Base-by-base conservation (phyloP, 768 basidiomycete species). In the Collybia mongolica region DNA sequence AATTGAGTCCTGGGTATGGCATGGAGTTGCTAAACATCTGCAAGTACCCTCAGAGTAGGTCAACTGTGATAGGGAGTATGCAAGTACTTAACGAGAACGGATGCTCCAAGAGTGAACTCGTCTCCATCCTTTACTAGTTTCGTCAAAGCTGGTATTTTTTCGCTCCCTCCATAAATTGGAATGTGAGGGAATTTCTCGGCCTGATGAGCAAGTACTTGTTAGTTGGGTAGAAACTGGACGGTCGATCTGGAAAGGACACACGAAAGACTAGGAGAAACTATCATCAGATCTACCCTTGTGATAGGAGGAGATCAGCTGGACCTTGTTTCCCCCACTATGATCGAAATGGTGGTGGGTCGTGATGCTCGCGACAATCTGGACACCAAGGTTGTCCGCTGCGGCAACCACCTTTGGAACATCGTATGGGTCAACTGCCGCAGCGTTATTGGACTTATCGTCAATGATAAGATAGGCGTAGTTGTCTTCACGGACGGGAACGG, bases 1-100 rank as follows among this genome's bases (percentile, higher is more conserved):
- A 59, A 96, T 95, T 14, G 95, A 97, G 69, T 98, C 96, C 64
- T 90, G 90, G 2, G 96, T 98, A 66, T 98, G 96, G 69, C 93
- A 95, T 1, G 93, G 91, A 1, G 91, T 94, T 20, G 90, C 86
- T 19, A 93, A 70, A 67, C 88, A 91, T 65, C 90, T 90, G 53
- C 12, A 19, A 26, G 23, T 38, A 43, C 26, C 28, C 23, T 48
- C 40, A 41, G 49, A 50, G 38, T 58, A 48, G 59, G 38, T 19
- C 32, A 22, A 39, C 41, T 54, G 29, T 39, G 35, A n/a, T n/a
- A 17, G 39, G 24, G 2, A 32, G 18, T 35, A 41, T 8, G 20
- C 28, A 28, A 20, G 39, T 54, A 84, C 86, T 70, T 83, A 70
- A 91, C 74, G 39, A 68, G 73, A 49, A 88, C 75, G 52, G 76